phyloP scores from a whole-genome alignment of 108 stramenopile genomes.

The Phaeodactylum tricornutum region DNA sequence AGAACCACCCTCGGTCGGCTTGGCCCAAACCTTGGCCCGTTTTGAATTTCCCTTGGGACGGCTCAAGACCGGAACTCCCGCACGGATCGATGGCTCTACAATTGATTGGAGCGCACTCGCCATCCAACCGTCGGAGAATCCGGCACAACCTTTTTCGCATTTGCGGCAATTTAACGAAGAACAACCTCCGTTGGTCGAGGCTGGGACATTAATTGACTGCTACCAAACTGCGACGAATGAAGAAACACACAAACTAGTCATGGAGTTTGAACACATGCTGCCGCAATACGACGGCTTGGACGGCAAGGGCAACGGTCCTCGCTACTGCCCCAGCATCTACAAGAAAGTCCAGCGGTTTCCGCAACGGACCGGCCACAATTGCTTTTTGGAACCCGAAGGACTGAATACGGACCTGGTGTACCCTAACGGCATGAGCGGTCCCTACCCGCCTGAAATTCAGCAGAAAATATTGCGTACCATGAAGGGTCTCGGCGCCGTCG shows the following conservation, averaged over 20 bases:
- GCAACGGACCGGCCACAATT: slow-evolving; percentile 85
- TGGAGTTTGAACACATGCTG: slow-evolving; percentile 77
- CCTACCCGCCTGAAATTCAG: slow-evolving; percentile 90
- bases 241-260: slow-evolving; percentile 84
- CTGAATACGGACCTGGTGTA: slow-evolving; percentile 92
- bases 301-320: slow-evolving; percentile 86
- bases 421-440: slow-evolving; percentile 92
- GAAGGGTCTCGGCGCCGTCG: slow-evolving; percentile 86
- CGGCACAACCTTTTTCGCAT: slow-evolving; percentile 77
- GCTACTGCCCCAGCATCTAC: slow-evolving; percentile 95
- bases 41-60: slow-evolving; percentile 86
- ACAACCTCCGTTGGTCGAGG: slow-evolving; percentile 57
- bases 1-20: slow-evolving; percentile 89
- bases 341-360: slow-evolving; percentile 94
- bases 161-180: slow-evolving; percentile 66
- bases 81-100: slow-evolving; percentile 85
- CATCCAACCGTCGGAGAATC: slow-evolving; percentile 82
- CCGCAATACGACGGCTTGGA: slow-evolving; percentile 88
- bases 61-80: slow-evolving; percentile 96
- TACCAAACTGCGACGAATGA: slow-evolving; percentile 81
- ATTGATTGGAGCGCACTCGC: slow-evolving; percentile 86
- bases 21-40: slow-evolving; percentile 82
- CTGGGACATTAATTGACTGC: slow-evolving; percentile 53
- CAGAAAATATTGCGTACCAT: slow-evolving; percentile 75
- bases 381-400: slow-evolving; percentile 97